Evolutionary conservation across 306 rosid species (phyloP).

Genomic region (Ziziphus jujuba): DNA sequence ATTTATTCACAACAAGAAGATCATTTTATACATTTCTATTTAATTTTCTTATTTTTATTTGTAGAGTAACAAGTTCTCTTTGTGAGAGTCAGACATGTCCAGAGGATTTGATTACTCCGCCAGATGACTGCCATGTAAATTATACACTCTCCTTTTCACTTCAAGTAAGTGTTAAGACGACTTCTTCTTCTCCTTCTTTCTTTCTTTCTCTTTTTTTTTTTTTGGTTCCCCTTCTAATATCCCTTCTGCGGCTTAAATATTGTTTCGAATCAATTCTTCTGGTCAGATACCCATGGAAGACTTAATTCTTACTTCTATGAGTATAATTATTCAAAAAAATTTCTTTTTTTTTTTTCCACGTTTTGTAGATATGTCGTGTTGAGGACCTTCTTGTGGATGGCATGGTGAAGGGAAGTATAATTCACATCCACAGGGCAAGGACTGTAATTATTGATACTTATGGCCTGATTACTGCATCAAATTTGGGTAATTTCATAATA

Average conservation of each 20-base stretch:
- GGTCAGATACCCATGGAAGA: slow-evolving; percentile 1
- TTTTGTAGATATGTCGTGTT: slow-evolving; percentile 87
- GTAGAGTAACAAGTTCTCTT: slow-evolving; percentile 77
- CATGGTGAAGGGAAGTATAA: slow-evolving; percentile 77
- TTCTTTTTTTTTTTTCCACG: slow-evolving; percentile 27
- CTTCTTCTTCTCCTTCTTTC: slow-evolving; percentile 1
- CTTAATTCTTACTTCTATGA: neutral
- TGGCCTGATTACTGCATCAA: slow-evolving; percentile 78
- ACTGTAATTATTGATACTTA: slow-evolving; percentile 67
- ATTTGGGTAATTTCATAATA: slow-evolving; percentile 52
- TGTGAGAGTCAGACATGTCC: slow-evolving; percentile 86
- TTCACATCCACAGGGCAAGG: slow-evolving; percentile 98
- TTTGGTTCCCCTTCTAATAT: no score
- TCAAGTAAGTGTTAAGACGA: slow-evolving; percentile 76
- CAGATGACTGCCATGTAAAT: slow-evolving; percentile 97
- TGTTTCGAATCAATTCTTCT: neutral
- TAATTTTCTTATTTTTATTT: slow-evolving; percentile 26
- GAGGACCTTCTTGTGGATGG: slow-evolving; percentile 96
- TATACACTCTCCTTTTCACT: slow-evolving; percentile 93
- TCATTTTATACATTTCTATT: neutral
- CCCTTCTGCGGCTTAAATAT: no score
- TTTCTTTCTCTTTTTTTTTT: neutral
- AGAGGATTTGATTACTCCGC: slow-evolving; percentile 86
- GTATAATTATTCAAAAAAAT: slow-evolving; percentile 4
- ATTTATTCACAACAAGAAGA: slow-evolving; percentile 21